phyloP scores from a whole-genome alignment of 306 rosid species.

The Prinsepia uniflora region DNA sequence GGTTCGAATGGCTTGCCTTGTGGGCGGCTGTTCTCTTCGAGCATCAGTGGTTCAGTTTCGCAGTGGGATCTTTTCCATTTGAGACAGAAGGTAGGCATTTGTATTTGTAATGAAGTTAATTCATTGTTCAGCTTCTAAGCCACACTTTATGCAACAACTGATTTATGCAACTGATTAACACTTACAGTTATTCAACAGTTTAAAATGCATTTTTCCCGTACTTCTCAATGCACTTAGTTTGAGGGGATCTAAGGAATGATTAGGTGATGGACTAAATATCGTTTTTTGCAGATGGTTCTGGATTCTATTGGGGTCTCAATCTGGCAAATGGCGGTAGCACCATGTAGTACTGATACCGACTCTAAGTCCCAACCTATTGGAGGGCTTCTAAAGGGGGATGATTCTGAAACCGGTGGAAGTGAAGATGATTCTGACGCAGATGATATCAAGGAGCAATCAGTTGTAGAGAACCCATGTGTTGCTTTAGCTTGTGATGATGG shows the following conservation, averaged over 20 bases:
- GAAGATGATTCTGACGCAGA: conserved; percentile 50
- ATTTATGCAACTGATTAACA: not conserved
- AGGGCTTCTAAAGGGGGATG: conserved; percentile 33
- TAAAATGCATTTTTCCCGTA: not conserved
- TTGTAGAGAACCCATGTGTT: conserved; percentile 36
- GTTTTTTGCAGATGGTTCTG: conserved; percentile 51
- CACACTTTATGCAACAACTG: not conserved
- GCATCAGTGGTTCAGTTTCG: conserved; percentile 71
- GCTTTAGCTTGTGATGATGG: conserved; percentile 86
- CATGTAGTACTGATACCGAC: conserved; percentile 27
- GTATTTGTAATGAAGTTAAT: not conserved
- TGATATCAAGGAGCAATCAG: conserved; percentile 31
- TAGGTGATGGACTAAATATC: not conserved
- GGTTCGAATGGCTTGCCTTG: conserved; percentile 43
- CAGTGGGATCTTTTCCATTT: conserved; percentile 79
- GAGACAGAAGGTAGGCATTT: conserved; percentile 60
- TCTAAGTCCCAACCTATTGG: conserved; percentile 18
- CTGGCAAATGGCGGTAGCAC: conserved; percentile 81
- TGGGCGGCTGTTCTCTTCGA: conserved; percentile 78
- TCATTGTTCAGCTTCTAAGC: not conserved
- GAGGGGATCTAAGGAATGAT: not conserved
- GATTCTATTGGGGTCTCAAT: conserved; percentile 67
- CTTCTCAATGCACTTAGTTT: not conserved
- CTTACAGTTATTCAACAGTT: not conserved
- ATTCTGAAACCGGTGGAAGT: conserved; percentile 32